Evolutionary conservation across 1,284 basidiomycete species (phyloP).

Genomic region (Coniferiporia weirii): DNA sequence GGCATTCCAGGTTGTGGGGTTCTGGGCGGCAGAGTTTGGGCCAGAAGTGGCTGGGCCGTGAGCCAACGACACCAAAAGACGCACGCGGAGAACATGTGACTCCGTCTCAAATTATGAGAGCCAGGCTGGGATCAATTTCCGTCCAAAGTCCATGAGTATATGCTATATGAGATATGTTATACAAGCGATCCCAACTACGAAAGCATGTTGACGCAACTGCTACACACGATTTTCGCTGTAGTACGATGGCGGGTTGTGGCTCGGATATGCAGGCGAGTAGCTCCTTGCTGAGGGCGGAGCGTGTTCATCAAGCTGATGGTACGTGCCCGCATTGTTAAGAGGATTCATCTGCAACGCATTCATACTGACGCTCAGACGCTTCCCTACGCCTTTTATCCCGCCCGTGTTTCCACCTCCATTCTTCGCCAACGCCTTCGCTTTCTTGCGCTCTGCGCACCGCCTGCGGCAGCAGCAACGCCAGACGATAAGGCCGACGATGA

Average conservation of each 20-base stretch:
- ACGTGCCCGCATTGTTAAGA: neutral
- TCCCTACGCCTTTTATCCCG: neutral
- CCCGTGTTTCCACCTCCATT: neutral
- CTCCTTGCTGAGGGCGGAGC: neutral
- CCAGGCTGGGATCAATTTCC: too few relatives aligned
- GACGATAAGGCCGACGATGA: constrained; percentile 45
- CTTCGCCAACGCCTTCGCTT: constrained; percentile 20
- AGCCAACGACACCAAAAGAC: too few relatives aligned
- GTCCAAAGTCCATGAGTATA: neutral
- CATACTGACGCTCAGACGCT: constrained; percentile 3
- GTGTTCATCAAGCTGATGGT: constrained; percentile 5
- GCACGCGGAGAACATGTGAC: too few relatives aligned
- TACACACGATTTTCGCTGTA: neutral
- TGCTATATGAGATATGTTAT: neutral
- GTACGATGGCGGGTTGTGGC: too few relatives aligned
- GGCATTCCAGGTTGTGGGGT: too few relatives aligned
- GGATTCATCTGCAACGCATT: constrained; percentile 14
- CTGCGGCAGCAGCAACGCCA: constrained; percentile 63
- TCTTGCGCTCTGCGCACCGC: constrained; percentile 21
- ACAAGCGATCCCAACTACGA: neutral
- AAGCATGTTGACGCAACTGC: neutral
- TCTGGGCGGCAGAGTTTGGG: too few relatives aligned
- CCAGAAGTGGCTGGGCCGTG: too few relatives aligned
- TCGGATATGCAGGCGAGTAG: neutral
- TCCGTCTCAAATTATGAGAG: too few relatives aligned